Percentiles rank a stretch among this genome's conserved stretches.
Evolutionary conservation across 495 filamentous ascomycete genomes (phyloP).

Genomic region (Xylaria flabelliformis): DNA sequence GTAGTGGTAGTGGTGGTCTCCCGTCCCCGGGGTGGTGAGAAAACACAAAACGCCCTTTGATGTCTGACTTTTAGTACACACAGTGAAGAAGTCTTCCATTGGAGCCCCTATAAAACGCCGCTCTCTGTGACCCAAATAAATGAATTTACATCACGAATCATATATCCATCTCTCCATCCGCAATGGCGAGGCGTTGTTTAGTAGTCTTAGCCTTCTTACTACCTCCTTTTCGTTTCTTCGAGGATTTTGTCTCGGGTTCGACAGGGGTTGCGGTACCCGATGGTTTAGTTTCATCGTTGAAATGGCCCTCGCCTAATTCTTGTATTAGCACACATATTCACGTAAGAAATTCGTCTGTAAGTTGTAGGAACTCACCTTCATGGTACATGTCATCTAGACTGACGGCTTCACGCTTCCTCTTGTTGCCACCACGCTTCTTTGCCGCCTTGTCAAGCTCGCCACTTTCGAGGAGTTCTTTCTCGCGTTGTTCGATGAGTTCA

Average conservation of each 20-base stretch:
- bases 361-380: constrained; percentile 71
- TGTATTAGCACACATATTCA: constrained; percentile 29
- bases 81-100: constrained; percentile 20
- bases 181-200: constrained; percentile 85
- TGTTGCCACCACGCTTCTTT: constrained; percentile 65
- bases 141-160: constrained; percentile 34
- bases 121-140: constrained; percentile 21
- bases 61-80: constrained; percentile 30
- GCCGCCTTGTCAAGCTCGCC: constrained; percentile 68
- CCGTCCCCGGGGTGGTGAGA: not conserved
- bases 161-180: constrained; percentile 71
- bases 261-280: constrained; percentile 85
- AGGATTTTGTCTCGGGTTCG: constrained; percentile 51
- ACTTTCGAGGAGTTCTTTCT: constrained; percentile 75
- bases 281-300: constrained; percentile 83
- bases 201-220: constrained; percentile 91
- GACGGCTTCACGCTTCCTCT: constrained; percentile 58
- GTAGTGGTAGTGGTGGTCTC: not conserved
- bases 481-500: constrained; percentile 85
- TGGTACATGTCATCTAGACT: constrained; percentile 98
- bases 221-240: constrained; percentile 60
- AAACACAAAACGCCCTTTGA: constrained; percentile 28
- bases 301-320: constrained; percentile 83
- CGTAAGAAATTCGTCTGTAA: not conserved
- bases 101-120: constrained; percentile 9